Conservation (phyloP, 2,329 filamentous ascomycete genomes). For the Trichophyton schoenleinii region DNA sequence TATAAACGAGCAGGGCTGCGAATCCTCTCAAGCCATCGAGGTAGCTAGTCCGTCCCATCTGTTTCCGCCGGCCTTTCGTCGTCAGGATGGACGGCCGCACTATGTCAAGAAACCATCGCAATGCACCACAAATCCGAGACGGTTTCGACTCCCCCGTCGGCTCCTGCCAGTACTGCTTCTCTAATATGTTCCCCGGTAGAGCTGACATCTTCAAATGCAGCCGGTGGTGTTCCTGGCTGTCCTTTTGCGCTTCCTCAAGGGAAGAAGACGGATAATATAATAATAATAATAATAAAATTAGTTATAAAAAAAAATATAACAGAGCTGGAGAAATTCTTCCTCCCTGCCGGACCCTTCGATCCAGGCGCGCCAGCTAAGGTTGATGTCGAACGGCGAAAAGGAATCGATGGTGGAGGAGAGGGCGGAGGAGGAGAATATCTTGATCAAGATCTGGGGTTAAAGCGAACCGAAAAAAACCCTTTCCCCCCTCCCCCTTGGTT, state of each 20-base stretch:
- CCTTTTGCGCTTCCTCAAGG: neutral
- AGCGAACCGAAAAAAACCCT: no score
- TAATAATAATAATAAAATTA: no score
- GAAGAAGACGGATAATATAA: neutral
- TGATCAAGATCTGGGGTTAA: neutral
- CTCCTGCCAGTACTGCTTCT: slow-evolving; percentile 16
- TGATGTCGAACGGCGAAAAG: neutral
- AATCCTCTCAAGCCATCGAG: slow-evolving; percentile 19
- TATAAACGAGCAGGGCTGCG: slow-evolving; percentile 15
- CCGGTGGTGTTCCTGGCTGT: neutral
- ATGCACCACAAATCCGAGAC: slow-evolving; percentile 4
- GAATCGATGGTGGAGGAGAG: neutral
- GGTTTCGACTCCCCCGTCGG: slow-evolving; percentile 3
- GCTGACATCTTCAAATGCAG: neutral
- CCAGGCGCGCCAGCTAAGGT: neutral
- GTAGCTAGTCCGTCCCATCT: slow-evolving; percentile 14
- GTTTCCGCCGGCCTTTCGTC: neutral
- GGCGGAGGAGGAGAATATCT: neutral
- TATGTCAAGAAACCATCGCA: slow-evolving; percentile 14
- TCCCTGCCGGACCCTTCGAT: neutral
- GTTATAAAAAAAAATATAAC: no score
- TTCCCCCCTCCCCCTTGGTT: no score
- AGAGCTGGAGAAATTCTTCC: neutral
- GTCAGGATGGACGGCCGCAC: slow-evolving; percentile 8
- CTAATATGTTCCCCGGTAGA: slow-evolving; percentile 13